Base-by-base conservation (phyloP, 140 eudicot genomes). In the Erigeron philadelphicus region DNA sequence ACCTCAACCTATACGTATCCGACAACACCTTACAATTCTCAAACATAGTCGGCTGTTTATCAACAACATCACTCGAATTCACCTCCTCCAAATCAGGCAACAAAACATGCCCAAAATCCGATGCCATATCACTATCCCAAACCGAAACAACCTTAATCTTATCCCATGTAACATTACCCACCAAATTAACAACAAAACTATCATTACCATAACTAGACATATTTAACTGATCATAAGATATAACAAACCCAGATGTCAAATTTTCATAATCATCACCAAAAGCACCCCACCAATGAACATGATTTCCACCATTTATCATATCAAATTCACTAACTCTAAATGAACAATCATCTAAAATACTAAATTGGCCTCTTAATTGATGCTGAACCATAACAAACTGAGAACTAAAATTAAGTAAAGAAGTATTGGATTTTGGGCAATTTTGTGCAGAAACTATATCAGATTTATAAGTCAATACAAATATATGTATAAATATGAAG, bases 221-320 rank as follows among this genome's bases (percentile, higher is more conserved):
- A 38, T 92, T 83, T 70, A 92, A 77, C 59, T 71, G 79, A 4
- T 79, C 77, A 68, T 88, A 90, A 11, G 98, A 88, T 25, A 92
- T 74, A 40, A 82, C 72, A 45, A 92, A 92, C 67, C 98, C 98
- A 70, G 81, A 70, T 41, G 98, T 92, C 59, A 92, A 71, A 83
- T 88, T 92, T 6, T 74, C 78, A 68, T 88, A 83, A 81, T 78
- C 84, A 46, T 76, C 84, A 15, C 96, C 98, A 5, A 23, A 2
- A 8, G 98, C 85, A 57, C 98, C 98, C 98, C 98, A 88, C 98
- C 98, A 92, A 73, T 78, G 93, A 64, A 92, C 96, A 81, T 92
- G 82, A 84, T 84, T 83, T 21, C 88, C 71, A 46, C 93, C 96
- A 25, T 75, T 67, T 16, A 92, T 85, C 98, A 92, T 92, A 76